phyloP scores from a whole-genome alignment of 2,329 filamentous ascomycete genomes.

The Xylariaceae sp. region DNA sequence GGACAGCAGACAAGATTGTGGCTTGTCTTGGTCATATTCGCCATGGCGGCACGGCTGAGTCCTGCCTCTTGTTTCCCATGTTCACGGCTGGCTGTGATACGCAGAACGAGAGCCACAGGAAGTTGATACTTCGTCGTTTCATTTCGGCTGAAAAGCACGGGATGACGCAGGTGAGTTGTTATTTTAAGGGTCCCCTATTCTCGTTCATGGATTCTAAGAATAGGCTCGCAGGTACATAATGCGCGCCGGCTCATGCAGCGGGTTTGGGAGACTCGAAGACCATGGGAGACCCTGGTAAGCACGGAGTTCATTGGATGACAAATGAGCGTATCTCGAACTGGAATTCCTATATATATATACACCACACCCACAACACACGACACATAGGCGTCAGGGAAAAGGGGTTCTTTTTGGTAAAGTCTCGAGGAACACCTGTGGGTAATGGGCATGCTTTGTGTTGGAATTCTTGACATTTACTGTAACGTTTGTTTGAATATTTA shows the following conservation, averaged over 20 bases:
- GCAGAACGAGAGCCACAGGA: slow-evolving; percentile 48
- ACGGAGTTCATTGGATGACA: slow-evolving; percentile 63
- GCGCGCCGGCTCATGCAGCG: slow-evolving; percentile 62
- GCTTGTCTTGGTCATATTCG: slow-evolving; percentile 57
- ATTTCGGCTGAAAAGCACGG: slow-evolving; percentile 65
- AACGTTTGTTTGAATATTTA: not conserved
- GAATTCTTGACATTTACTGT: not conserved
- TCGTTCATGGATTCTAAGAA: slow-evolving; percentile 14
- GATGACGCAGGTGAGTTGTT: slow-evolving; percentile 64
- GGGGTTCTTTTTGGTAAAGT: slow-evolving; percentile 4
- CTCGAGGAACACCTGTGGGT: slow-evolving; percentile 2
- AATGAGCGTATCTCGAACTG: not conserved
- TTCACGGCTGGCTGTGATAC: slow-evolving; percentile 79
- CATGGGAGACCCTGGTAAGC: slow-evolving; percentile 63
- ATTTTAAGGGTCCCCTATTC: not conserved
- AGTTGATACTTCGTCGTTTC: slow-evolving; percentile 60
- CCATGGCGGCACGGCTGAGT: slow-evolving; percentile 64
- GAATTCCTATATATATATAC: too few relatives aligned
- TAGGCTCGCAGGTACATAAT: slow-evolving; percentile 43
- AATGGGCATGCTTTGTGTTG: not conserved
- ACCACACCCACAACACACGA: not conserved
- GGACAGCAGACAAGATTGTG: slow-evolving; percentile 58
- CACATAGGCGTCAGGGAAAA: slow-evolving; percentile 3
- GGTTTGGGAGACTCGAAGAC: slow-evolving; percentile 61
- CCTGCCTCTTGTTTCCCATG: slow-evolving; percentile 71